These are phyloP conservation scores for Bipolaris cookei DNA, from an alignment of 2,329 filamentous ascomycete species.

Conservation along the genomic window DNA sequence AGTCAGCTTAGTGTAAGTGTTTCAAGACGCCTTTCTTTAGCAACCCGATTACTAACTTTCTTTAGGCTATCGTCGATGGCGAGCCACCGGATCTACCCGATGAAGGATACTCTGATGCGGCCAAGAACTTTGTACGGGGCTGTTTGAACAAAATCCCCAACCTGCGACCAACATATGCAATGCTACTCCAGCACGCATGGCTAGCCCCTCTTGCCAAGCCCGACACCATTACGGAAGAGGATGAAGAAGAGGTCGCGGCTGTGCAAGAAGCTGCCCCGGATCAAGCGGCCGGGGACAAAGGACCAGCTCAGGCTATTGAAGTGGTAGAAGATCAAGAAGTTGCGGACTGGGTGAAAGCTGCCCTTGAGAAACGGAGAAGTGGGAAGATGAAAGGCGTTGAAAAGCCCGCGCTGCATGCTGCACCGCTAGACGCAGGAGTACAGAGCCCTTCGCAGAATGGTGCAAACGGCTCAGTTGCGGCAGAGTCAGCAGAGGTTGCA, in stretches of 20 bases:
- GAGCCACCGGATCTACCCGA: slow-evolving; percentile 88
- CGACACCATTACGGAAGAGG: slow-evolving; percentile 73
- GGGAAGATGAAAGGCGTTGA: slow-evolving; percentile 59
- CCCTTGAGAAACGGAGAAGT: slow-evolving; percentile 69
- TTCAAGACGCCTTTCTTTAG: not conserved
- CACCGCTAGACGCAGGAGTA: slow-evolving; percentile 74
- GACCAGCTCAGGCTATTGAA: slow-evolving; percentile 34
- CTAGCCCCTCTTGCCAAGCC: slow-evolving; percentile 77
- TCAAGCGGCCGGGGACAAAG: slow-evolving; percentile 40
- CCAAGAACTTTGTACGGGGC: slow-evolving; percentile 83
- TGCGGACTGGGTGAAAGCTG: slow-evolving; percentile 79
- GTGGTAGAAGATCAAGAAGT: slow-evolving; percentile 77
- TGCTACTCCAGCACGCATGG: slow-evolving; percentile 90
- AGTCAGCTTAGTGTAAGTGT: slow-evolving; percentile 87
- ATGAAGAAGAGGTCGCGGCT: slow-evolving; percentile 63
- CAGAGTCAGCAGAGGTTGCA: slow-evolving; percentile 26
- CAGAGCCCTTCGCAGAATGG: slow-evolving; percentile 44
- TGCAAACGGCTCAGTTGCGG: slow-evolving; percentile 30
- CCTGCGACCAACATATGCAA: slow-evolving; percentile 90
- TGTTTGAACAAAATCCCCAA: slow-evolving; percentile 94
- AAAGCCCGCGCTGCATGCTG: slow-evolving; percentile 86
- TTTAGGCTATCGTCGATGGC: slow-evolving; percentile 93
- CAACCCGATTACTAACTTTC: slow-evolving; percentile 2
- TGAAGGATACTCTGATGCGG: slow-evolving; percentile 77
- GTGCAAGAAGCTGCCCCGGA: slow-evolving; percentile 54